phyloP scores from a whole-genome alignment of 176 grass and related monocot genomes.

The Ananas comosus region DNA sequence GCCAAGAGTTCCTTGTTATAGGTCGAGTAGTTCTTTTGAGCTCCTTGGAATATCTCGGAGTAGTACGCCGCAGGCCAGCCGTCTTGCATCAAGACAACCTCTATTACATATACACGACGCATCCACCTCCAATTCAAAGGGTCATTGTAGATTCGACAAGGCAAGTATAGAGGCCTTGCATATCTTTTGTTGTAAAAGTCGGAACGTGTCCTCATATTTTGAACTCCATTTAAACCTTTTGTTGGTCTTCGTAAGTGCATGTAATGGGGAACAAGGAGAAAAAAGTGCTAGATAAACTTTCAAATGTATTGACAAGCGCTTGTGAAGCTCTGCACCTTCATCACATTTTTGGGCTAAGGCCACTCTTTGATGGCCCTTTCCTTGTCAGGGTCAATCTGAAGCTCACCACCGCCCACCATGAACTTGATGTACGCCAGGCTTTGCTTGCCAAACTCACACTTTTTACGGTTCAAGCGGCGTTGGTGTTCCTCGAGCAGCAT shows the following conservation, averaged over 20 bases:
- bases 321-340: not conserved
- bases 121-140: not conserved
- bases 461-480: not conserved
- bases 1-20: too few relatives aligned
- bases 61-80: too few relatives aligned
- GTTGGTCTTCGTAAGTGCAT: slow-evolving; percentile 12
- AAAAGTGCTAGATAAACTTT: not conserved
- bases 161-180: not conserved
- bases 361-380: not conserved
- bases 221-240: not conserved
- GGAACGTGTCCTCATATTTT: slow-evolving; percentile 5
- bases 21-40: too few relatives aligned
- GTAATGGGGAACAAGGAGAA: not conserved
- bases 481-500: not conserved
- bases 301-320: not conserved
- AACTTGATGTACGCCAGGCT: not conserved
- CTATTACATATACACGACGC: not conserved
- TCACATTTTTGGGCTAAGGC: not conserved
- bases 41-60: too few relatives aligned
- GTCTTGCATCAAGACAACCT: too few relatives aligned
- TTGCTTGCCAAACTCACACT: not conserved
- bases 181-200: not conserved
- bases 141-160: not conserved
- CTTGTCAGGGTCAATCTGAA: too few relatives aligned
- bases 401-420: not conserved